Evolutionary conservation across 1,284 basidiomycete species (phyloP).

Genomic region (Leccinum pallidistipes): DNA sequence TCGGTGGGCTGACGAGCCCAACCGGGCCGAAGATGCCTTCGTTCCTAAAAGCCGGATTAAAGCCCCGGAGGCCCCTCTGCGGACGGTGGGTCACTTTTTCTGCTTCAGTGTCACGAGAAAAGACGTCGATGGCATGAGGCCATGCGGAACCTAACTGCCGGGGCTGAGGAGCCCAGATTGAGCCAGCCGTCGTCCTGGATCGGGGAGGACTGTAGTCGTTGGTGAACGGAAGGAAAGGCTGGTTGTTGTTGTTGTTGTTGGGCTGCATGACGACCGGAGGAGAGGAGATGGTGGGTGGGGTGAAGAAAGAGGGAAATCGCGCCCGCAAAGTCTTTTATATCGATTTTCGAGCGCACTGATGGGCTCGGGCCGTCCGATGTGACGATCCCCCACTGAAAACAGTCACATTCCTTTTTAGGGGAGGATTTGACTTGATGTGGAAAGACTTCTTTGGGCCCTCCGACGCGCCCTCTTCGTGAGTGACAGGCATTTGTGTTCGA

Average conservation of each 20-base stretch:
- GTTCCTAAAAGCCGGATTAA: constrained; percentile 33
- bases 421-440: constrained; percentile 31
- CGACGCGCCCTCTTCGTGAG: constrained; percentile 15
- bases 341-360: constrained; percentile 27
- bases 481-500: constrained; percentile 30
- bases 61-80: constrained; percentile 27
- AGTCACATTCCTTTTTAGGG: constrained; percentile 37
- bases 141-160: constrained; percentile 63
- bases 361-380: constrained; percentile 25
- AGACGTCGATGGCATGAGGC: constrained; percentile 62
- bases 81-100: constrained; percentile 35
- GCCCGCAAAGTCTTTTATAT: constrained; percentile 32
- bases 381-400: constrained; percentile 32
- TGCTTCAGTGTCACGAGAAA: constrained; percentile 49
- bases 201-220: constrained; percentile 33
- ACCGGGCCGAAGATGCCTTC: constrained; percentile 69
- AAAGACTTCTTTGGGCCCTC: constrained; percentile 33
- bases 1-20: constrained; percentile 45
- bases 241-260: constrained; percentile 18
- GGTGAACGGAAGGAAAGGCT: constrained; percentile 32
- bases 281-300: constrained; percentile 26
- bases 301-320: constrained; percentile 31
- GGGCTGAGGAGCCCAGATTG: constrained; percentile 78
- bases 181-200: constrained; percentile 44
- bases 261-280: constrained; percentile 28